Percentiles rank a stretch among this genome's conserved stretches.
phyloP scores from a whole-genome alignment of 2,329 filamentous ascomycete species.

The Drechslera avenae region DNA sequence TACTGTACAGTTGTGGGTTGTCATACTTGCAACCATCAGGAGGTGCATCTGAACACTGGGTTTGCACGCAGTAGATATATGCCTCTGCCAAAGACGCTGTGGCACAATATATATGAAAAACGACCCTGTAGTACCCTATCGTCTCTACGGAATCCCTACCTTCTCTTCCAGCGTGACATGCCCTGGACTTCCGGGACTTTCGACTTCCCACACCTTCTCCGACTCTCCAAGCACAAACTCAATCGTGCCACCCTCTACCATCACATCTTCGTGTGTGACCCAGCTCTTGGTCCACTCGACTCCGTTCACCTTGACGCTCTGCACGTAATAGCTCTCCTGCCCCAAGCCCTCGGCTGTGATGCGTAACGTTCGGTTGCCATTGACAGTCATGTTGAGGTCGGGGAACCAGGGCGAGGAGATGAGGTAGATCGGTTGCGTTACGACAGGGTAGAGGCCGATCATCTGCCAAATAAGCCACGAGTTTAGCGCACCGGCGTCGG shows the following conservation, averaged over 20 bases:
- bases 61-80: too few species aligned
- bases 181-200: too few species aligned
- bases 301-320: constrained; percentile 69
- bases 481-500: constrained; percentile 52
- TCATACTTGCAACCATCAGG: too few species aligned
- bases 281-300: constrained; percentile 65
- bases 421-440: constrained; percentile 69
- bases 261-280: constrained; percentile 68
- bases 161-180: too few species aligned
- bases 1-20: too few species aligned
- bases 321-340: constrained; percentile 60
- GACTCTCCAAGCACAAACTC: constrained; percentile 56
- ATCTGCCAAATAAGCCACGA: constrained; percentile 57
- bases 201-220: constrained; percentile 51
- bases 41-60: too few species aligned
- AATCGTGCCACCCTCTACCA: constrained; percentile 53
- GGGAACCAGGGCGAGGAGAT: constrained; percentile 54
- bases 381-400: constrained; percentile 63
- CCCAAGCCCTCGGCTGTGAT: constrained; percentile 60
- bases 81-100: too few species aligned
- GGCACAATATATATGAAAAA: too few species aligned
- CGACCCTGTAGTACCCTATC: too few species aligned
- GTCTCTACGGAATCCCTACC: too few species aligned
- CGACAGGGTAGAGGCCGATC: constrained; percentile 58
- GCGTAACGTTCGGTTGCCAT: constrained; percentile 55